These are phyloP conservation scores for Podospora sp. DNA, from an alignment of 495 filamentous ascomycete species.

Conservation along the genomic window DNA sequence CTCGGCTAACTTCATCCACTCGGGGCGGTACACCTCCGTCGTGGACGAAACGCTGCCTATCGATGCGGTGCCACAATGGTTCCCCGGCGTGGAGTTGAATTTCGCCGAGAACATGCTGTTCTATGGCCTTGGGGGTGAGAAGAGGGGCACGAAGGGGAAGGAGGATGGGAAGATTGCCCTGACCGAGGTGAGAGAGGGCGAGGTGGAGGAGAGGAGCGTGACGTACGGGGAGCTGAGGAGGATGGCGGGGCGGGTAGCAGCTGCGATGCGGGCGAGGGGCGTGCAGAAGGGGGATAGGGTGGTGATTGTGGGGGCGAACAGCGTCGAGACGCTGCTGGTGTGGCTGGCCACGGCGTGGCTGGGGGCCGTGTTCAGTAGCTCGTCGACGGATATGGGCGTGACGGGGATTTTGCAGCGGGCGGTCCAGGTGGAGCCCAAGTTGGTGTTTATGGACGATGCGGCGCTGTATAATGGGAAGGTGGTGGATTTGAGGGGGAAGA, in stretches of 20 bases:
- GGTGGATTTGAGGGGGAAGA: conserved; percentile 71
- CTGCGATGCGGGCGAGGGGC: conserved; percentile 65
- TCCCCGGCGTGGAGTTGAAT: conserved; percentile 64
- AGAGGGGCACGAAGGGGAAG: conserved; percentile 56
- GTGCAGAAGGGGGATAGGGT: conserved; percentile 70
- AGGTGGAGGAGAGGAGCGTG: conserved; percentile 54
- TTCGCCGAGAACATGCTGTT: conserved; percentile 67
- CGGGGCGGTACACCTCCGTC: conserved; percentile 59
- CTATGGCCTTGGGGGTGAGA: conserved; percentile 39
- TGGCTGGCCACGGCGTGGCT: conserved; percentile 66
- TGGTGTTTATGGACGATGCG: conserved; percentile 76
- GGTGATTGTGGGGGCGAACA: conserved; percentile 70
- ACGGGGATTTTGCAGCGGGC: conserved; percentile 75
- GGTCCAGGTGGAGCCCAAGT: conserved; percentile 68
- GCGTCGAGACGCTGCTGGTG: conserved; percentile 69
- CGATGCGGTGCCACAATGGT: conserved; percentile 69
- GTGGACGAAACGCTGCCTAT: conserved; percentile 70
- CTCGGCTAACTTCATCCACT: conserved; percentile 60
- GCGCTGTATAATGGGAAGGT: conserved; percentile 78
- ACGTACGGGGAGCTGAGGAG: conserved; percentile 66
- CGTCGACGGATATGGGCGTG: conserved; percentile 78
- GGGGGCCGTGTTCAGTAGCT: conserved; percentile 71
- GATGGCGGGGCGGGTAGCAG: conserved; percentile 57
- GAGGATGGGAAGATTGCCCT: conserved; percentile 69
- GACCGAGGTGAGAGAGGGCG: conserved; percentile 74